Evolutionary conservation across 163 green algal species (phyloP).

Genomic region (Scenedesmus sp.): DNA sequence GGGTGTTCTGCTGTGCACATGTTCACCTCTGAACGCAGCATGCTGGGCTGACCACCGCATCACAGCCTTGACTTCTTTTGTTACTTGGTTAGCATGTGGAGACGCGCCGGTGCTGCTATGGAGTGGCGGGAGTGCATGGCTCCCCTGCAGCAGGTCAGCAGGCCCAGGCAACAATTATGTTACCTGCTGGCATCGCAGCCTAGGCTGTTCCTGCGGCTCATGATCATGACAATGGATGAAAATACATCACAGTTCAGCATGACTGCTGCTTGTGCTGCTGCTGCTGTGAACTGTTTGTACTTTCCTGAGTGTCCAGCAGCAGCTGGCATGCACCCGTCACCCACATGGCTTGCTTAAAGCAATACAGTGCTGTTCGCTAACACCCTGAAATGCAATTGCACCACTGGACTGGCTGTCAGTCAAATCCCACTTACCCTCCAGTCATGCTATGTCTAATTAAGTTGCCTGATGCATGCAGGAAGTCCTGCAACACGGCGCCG

Average conservation of each 20-base stretch:
- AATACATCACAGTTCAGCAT: neutral
- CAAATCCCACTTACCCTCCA: neutral
- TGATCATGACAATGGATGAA: neutral
- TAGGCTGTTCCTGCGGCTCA: neutral
- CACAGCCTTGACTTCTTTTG: no score
- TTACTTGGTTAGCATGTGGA: no score
- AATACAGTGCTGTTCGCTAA: no score
- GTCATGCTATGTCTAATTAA: conserved; percentile 21
- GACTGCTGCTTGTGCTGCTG: neutral
- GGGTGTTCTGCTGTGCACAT: no score
- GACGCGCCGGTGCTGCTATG: neutral
- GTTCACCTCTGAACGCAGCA: neutral
- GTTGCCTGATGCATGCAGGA: neutral
- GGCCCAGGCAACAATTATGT: conserved; percentile 18
- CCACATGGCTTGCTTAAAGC: neutral
- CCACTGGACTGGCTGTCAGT: no score
- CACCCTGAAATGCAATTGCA: neutral
- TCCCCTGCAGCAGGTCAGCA: conserved; percentile 68
- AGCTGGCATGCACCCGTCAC: neutral
- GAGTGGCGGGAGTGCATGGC: conserved; percentile 14
- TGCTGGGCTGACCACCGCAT: neutral
- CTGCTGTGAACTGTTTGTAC: neutral
- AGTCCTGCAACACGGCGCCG: neutral
- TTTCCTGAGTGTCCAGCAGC: neutral
- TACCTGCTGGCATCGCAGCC: neutral